Evolutionary conservation across 176 grass and related monocot species (phyloP), one percentile per base, ranked within the genome.

Genomic region (Juncus effusus): DNA sequence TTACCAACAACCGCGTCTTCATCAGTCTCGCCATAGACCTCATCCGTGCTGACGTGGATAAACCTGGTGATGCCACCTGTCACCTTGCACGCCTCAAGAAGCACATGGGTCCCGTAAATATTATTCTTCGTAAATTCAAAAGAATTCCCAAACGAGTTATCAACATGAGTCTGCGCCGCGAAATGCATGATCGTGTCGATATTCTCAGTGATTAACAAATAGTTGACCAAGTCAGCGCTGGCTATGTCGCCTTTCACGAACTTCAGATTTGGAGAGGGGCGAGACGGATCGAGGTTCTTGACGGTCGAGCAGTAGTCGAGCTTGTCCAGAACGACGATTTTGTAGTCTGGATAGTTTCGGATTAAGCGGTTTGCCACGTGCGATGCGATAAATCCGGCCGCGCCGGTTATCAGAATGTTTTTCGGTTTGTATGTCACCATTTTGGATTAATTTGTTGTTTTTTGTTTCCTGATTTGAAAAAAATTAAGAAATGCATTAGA

Each of bases 141-240:
- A 7, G 87, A 90, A 80, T 90, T 90, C 16, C 87, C 87, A 60
- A 90, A 90, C 2, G 87, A 90, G 76, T 90, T 91, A 51, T 91
- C 88, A 44, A 91, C 88, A 76, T 91, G 88, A 44, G 83, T 91
- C 77, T 91, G 83, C 49, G 88, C 88, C 61, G 87, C 87, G 16
- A 90, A 90, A 41, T 90, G 88, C 88, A 91, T 91, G 77, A 91
- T 87, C 28, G 88, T 91, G 61, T 91, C 88, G 9, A 91, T 91
- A 0, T 80, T 87, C 51, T 91, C 88, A 2, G 88, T 91, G 51
- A 84, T 63, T 50, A 91, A 74, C 54, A 91, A 80, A 70, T 87
- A 87, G 60, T 92, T 83, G 58, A 92, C 88, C 61, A 91, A 74
- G 58, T 91, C 88, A 76, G 81, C 84, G 73, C 88, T 92, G 55